Percentiles rank a stretch among this genome's conserved stretches.
Evolutionary conservation across 1,284 basidiomycete genomes (phyloP).

Genomic region (Boletus smithii): DNA sequence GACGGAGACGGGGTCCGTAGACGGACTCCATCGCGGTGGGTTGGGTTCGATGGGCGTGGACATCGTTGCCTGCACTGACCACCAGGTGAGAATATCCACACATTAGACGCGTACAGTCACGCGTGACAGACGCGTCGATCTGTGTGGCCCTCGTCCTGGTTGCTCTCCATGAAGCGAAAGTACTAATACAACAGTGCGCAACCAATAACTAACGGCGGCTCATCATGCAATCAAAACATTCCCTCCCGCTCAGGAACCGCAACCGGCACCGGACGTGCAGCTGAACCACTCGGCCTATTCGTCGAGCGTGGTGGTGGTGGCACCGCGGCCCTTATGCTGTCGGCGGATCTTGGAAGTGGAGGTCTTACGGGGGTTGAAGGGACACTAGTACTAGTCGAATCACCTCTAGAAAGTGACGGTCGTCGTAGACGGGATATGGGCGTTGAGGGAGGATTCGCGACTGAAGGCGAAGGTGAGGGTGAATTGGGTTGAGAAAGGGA

Average conservation of each 20-base stretch:
- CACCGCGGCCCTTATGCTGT: constrained; percentile 35
- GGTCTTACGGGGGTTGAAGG: constrained; percentile 25
- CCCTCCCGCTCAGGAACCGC: constrained; percentile 51
- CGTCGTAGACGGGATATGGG: constrained; percentile 17
- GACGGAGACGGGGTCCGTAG: constrained; percentile 58
- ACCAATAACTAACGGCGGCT: not conserved
- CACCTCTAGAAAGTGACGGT: constrained; percentile 17
- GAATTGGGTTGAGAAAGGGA: constrained; percentile 32
- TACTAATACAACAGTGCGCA: not conserved
- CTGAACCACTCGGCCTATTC: constrained; percentile 55
- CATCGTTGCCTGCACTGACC: constrained; percentile 17
- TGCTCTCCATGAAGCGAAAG: not conserved
- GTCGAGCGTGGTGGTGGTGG: constrained; percentile 57
- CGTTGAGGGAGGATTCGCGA: constrained; percentile 18
- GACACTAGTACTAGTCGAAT: constrained; percentile 13
- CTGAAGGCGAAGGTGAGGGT: constrained; percentile 19
- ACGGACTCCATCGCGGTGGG: constrained; percentile 63
- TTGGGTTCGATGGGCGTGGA: constrained; percentile 42
- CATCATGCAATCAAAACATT: constrained; percentile 48
- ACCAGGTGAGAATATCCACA: not conserved
- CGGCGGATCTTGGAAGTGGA: constrained; percentile 29
- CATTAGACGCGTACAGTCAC: constrained; percentile 20
- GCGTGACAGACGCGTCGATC: constrained; percentile 25
- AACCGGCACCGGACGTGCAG: constrained; percentile 44
- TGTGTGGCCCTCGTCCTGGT: no score